phyloP scores from a whole-genome alignment of 805 yeast genomes.

The Ogataea pignaliae region DNA sequence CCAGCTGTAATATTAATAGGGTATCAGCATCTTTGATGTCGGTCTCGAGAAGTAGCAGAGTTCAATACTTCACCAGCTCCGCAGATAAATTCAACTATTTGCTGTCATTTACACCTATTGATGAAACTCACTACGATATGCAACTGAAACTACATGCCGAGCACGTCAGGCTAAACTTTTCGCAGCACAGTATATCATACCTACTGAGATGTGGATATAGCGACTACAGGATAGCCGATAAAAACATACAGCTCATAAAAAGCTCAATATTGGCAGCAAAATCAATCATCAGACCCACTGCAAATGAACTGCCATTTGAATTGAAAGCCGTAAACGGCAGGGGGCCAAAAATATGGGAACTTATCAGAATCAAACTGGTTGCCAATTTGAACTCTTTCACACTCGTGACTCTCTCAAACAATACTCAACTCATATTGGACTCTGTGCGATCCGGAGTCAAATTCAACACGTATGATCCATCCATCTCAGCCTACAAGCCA shows the following conservation, averaged over 20 bases:
- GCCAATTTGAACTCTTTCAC: slow-evolving; percentile 8
- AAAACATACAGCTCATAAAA: background rate
- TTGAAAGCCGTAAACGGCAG: no score
- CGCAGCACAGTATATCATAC: slow-evolving; percentile 8
- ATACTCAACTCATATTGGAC: slow-evolving; percentile 15
- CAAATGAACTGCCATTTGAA: no score
- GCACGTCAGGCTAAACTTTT: slow-evolving; percentile 11
- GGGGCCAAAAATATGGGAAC: background rate
- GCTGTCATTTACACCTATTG: slow-evolving; percentile 1
- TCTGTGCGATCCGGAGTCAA: slow-evolving; percentile 6
- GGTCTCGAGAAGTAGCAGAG: background rate
- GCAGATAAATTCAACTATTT: slow-evolving; percentile 6
- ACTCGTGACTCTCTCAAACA: slow-evolving; percentile 10
- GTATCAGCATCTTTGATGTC: slow-evolving; percentile 7
- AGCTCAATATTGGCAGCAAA: no score
- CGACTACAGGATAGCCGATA: slow-evolving; percentile 2
- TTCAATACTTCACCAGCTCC: slow-evolving; percentile 8
- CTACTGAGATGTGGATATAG: slow-evolving; percentile 9
- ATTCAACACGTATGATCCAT: slow-evolving; percentile 14
- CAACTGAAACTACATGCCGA: slow-evolving; percentile 10
- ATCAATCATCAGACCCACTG: no score
- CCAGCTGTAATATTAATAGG: slow-evolving; percentile 8
- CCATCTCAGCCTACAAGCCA: slow-evolving; percentile 16
- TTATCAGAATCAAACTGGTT: slow-evolving; percentile 1
- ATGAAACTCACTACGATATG: slow-evolving; percentile 1